phyloP scores from a whole-genome alignment of 495 filamentous ascomycete species.

The Copromyces sp. region DNA sequence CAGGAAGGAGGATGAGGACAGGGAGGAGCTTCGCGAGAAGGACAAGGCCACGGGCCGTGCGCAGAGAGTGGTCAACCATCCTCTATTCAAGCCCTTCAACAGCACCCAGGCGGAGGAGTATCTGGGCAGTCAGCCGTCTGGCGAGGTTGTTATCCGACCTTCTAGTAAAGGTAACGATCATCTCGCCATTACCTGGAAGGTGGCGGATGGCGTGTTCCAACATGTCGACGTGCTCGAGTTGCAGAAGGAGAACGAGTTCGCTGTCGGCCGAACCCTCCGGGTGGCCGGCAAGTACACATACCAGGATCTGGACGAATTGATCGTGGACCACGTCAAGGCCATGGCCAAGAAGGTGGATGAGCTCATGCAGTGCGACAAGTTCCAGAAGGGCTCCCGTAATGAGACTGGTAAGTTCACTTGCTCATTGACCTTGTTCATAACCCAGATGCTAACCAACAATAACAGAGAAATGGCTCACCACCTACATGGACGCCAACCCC shows the following conservation, averaged over 20 bases:
- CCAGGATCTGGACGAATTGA: slow-evolving; percentile 92
- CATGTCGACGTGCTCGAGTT: slow-evolving; percentile 95
- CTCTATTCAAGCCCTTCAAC: slow-evolving; percentile 88
- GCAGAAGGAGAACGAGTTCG: slow-evolving; percentile 93
- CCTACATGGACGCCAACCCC: slow-evolving; percentile 92
- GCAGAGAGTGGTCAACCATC: slow-evolving; percentile 93
- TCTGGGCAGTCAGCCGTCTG: slow-evolving; percentile 68
- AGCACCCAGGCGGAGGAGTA: slow-evolving; percentile 88
- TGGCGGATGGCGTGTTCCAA: slow-evolving; percentile 88
- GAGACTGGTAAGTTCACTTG: slow-evolving; percentile 63
- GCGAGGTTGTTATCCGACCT: slow-evolving; percentile 90
- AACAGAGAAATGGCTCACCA: slow-evolving; percentile 85
- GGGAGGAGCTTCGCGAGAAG: slow-evolving; percentile 66
- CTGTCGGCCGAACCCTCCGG: slow-evolving; percentile 71
- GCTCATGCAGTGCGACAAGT: slow-evolving; percentile 87
- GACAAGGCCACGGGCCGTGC: slow-evolving; percentile 72
- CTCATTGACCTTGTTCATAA: neutral
- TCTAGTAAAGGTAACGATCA: slow-evolving; percentile 92
- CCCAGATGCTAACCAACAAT: slow-evolving; percentile 20
- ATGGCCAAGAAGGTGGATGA: slow-evolving; percentile 98
- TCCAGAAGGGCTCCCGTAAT: slow-evolving; percentile 63
- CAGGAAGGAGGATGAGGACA: slow-evolving; percentile 64
- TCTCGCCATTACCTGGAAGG: slow-evolving; percentile 95
- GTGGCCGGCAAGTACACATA: slow-evolving; percentile 75
- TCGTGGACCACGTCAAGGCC: slow-evolving; percentile 91